Evolutionary conservation across 257 asterid genomes (phyloP).

Genomic region (Datura wrightii): DNA sequence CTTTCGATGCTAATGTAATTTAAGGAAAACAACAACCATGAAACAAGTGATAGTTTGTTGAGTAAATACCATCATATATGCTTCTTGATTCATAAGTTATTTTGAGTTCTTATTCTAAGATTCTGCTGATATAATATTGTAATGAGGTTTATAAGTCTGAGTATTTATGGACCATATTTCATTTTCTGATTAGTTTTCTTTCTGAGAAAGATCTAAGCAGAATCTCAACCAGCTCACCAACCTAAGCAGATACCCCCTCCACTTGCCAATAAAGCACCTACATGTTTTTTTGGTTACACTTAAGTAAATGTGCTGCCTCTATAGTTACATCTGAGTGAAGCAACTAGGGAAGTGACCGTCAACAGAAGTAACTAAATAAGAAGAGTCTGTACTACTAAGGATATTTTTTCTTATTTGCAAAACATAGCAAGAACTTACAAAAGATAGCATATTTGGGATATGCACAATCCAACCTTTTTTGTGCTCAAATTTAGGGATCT

Average conservation of each 20-base stretch:
- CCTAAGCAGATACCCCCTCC: not conserved
- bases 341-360: not conserved
- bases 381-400: too few relatives aligned
- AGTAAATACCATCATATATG: not conserved
- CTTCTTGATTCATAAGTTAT: not conserved
- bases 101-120: not conserved
- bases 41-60: slow-evolving; percentile 19
- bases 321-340: not conserved
- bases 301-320: not conserved
- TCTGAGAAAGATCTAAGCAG: not conserved
- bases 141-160: not conserved
- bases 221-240: not conserved
- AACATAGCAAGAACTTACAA: too few relatives aligned
- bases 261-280: not conserved
- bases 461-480: too few relatives aligned
- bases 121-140: not conserved
- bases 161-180: not conserved
- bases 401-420: too few relatives aligned
- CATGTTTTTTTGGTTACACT: not conserved
- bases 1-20: not conserved
- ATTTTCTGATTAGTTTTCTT: not conserved
- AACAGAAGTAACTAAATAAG: not conserved
- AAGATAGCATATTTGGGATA: too few relatives aligned
- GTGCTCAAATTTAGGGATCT: too few relatives aligned
- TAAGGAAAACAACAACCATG: not conserved